Evolutionary conservation across 2,329 filamentous ascomycete genomes (phyloP).

Genomic region (Apiospora hydei): DNA sequence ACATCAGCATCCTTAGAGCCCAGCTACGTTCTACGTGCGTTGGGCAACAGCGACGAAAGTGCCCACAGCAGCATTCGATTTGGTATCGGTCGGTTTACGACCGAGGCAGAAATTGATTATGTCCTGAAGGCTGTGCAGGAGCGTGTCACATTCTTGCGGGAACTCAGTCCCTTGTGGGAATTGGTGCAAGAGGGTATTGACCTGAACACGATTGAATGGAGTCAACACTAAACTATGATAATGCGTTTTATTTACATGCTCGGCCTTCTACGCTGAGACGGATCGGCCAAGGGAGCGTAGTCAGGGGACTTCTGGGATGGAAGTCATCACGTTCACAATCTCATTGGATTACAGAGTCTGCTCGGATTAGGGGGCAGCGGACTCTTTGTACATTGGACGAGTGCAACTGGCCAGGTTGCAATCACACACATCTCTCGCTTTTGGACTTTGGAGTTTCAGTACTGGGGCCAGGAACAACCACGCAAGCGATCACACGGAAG

Average conservation of each 20-base stretch:
- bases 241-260: background rate
- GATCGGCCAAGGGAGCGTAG: background rate
- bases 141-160: slow-evolving; percentile 89
- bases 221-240: slow-evolving; percentile 75
- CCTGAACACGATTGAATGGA: slow-evolving; percentile 97
- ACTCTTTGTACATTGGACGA: slow-evolving; percentile 15
- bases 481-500: background rate
- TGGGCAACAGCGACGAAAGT: slow-evolving; percentile 96
- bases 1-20: slow-evolving; percentile 97
- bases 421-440: slow-evolving; percentile 13
- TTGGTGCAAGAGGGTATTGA: slow-evolving; percentile 96
- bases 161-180: slow-evolving; percentile 96
- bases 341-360: background rate
- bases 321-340: background rate
- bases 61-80: slow-evolving; percentile 98
- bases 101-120: slow-evolving; percentile 94
- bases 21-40: slow-evolving; percentile 91
- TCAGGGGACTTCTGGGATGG: background rate
- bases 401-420: slow-evolving; percentile 2
- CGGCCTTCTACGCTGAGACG: background rate
- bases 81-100: slow-evolving; percentile 96
- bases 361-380: background rate
- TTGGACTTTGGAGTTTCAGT: slow-evolving; percentile 3
- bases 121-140: slow-evolving; percentile 93
- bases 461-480: background rate